Percentiles rank a stretch among this genome's conserved stretches.
Conservation (phyloP, 768 basidiomycete species). For the Auricularia sp. region DNA sequence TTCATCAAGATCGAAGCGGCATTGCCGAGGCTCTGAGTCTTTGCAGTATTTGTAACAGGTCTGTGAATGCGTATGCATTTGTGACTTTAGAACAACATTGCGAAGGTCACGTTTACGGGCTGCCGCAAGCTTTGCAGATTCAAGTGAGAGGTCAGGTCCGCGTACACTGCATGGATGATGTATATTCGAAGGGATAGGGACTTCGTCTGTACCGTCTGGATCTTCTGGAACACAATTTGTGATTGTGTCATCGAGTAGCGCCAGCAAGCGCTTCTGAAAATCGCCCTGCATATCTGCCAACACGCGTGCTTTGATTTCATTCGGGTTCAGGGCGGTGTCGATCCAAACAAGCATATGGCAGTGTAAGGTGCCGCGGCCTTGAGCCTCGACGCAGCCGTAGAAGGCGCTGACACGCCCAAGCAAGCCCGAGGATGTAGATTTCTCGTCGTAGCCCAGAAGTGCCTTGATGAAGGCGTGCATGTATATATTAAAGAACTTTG, state of each 20-base stretch:
- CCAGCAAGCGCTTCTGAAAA: constrained; percentile 14
- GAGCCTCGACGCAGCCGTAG: constrained; percentile 33
- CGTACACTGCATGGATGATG: constrained; percentile 16
- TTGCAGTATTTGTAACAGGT: constrained; percentile 32
- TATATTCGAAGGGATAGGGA: constrained; percentile 1
- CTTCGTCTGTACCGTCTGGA: background rate
- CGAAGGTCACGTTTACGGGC: constrained; percentile 14
- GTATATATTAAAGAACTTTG: constrained; percentile 33
- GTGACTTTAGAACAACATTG: constrained; percentile 18
- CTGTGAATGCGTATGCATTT: constrained; percentile 22
- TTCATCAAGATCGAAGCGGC: constrained; percentile 22
- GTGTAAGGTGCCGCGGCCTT: constrained; percentile 29
- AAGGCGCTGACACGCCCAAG: constrained; percentile 25
- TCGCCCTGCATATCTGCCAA: constrained; percentile 7
- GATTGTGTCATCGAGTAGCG: constrained; percentile 20
- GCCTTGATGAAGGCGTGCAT: constrained; percentile 25
- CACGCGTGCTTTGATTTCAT: constrained; percentile 16
- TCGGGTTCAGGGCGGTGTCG: constrained; percentile 22
- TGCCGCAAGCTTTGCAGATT: background rate
- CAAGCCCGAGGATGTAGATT: constrained; percentile 13
- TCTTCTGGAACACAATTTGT: constrained; percentile 16
- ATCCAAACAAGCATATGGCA: constrained; percentile 34
- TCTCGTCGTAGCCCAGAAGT: constrained; percentile 18
- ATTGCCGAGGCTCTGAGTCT: constrained; percentile 14
- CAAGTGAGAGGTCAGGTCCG: background rate